Base-by-base conservation (phyloP, 257 asterid species). In the Jasminum sambac region DNA sequence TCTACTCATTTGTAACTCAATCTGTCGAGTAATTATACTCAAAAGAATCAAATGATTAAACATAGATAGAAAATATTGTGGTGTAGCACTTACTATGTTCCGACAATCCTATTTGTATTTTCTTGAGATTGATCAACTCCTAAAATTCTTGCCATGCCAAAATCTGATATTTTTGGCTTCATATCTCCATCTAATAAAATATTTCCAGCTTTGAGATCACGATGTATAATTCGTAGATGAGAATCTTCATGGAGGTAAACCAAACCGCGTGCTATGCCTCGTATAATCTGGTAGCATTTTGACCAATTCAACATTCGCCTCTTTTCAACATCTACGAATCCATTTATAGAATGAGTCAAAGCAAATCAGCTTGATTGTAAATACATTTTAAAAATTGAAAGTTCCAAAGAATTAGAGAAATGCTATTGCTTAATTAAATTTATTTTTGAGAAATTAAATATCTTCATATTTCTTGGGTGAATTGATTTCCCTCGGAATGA, bases 201-300 rank as follows among this genome's bases (percentile, higher is more conserved):
- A 14, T 82, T 82, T 39, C 81, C 70, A 4, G 83, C 81, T 76
- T 75, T 81, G 63, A 81, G 79, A 57, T 76, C 79, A 5, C 77
- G 79, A 62, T 75, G 83, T 12, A 82, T 67, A 64, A 82, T 76
- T 12, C 30, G 68, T n/a, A 78, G 74, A 9, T 77, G 63, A 26
- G 83, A 78, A 44, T 82, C 83, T 42, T 78, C 86, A 39, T 76
- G 83, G 16, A 78, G 75, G 23, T 75, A 82, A 19, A 76, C 52
- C 34, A 82, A 34, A 19, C 81, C 77, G 52, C 42, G 59, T 0
- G 77, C 77, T 5, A 73, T 38, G 60, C 75, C 77, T 40, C 55
- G 58, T 39, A 76, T 71, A 7, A 78, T 82, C 60, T 76, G 69
- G 42, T 50, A 71, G 5, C 83, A 64, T n/a, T 43, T 75, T 40